Evolutionary conservation across 2,329 filamentous ascomycete genomes (phyloP), one percentile per base, ranked within the genome.

Genomic region (Pseudogymnoascus sp.): DNA sequence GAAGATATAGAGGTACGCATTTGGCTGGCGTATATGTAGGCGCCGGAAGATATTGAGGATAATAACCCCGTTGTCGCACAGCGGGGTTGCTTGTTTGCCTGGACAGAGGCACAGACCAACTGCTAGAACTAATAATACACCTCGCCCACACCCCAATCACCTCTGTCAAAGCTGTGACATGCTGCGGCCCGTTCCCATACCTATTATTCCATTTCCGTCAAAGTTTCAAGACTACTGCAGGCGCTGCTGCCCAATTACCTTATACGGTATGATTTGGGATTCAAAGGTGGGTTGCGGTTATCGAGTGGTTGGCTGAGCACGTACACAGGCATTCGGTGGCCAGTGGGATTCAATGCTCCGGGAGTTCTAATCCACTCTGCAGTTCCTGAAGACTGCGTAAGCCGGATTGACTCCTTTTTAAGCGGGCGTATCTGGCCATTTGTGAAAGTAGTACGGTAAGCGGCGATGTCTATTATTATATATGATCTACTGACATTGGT

Each of bases 371-470:
- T 61, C 31, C 60, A 50, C 19, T 60, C 59, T 19, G 50, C 56
- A n/a, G 28, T 46, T 19, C 61, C 16, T n/a, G 19, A 40, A 10
- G 38, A 59, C 19, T 66, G 63, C 41, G 26, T 33, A 12, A 8
- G 8, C 12, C 46, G 33, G 33, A 66, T 61, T 35, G 61, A 66
- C 11, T 31, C 24, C 19, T 65, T 61, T 40, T 53, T 63, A 37
- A 28, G 53, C 3, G 38, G 22, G 16, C 62, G 56, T 33, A 66
- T 61, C 41, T 66, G 65, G 63, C 65, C 65, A 40, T 63, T 66
- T 43, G 61, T 66, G n/a, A 63, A 66, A 31, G 63, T 62, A n/a
- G 61, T 65, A 33, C 61, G 65, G 65, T 66, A 62, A 14, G 63
- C 24, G 10, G 12, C n/a, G 7, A 60, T 7, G 2, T 5, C 38